These are phyloP conservation scores for Trifolium fragiferum DNA, from an alignment of 306 rosid genomes.

Conservation along the genomic window DNA sequence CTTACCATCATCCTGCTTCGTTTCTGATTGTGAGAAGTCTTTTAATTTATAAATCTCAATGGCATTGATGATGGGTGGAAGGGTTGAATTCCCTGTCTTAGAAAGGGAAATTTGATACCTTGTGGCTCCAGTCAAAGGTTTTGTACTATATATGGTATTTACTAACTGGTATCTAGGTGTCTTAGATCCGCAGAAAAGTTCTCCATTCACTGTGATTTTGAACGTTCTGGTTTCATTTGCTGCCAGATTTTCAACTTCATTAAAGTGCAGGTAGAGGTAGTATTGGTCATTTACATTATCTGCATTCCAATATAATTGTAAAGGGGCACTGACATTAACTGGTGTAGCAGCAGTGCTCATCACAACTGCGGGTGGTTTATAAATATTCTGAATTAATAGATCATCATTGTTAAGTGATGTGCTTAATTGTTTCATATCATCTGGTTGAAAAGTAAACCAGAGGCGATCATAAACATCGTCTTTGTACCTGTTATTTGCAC, in stretches of 20 bases:
- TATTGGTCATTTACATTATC: background rate
- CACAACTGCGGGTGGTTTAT: background rate
- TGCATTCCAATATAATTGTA: background rate
- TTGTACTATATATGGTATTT: too few relatives aligned
- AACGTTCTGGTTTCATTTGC: background rate
- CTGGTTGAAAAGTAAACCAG: background rate
- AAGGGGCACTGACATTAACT: background rate
- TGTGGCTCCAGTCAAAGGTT: background rate
- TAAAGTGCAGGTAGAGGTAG: background rate
- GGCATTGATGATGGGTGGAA: conserved; percentile 54
- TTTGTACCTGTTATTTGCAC: background rate
- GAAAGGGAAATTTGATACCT: background rate
- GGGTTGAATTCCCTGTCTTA: conserved; percentile 38
- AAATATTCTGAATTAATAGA: background rate
- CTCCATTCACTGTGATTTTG: too few relatives aligned
- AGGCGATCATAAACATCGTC: background rate
- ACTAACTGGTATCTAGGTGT: too few relatives aligned
- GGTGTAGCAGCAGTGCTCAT: background rate
- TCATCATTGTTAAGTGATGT: background rate
- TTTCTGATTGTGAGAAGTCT: background rate
- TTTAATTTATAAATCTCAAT: background rate
- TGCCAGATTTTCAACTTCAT: background rate
- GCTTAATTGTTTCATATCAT: background rate
- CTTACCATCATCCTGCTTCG: background rate
- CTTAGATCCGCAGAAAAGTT: too few relatives aligned